Conservation (phyloP, 2,329 filamentous ascomycete genomes). For the Ophiostoma australiae region DNA sequence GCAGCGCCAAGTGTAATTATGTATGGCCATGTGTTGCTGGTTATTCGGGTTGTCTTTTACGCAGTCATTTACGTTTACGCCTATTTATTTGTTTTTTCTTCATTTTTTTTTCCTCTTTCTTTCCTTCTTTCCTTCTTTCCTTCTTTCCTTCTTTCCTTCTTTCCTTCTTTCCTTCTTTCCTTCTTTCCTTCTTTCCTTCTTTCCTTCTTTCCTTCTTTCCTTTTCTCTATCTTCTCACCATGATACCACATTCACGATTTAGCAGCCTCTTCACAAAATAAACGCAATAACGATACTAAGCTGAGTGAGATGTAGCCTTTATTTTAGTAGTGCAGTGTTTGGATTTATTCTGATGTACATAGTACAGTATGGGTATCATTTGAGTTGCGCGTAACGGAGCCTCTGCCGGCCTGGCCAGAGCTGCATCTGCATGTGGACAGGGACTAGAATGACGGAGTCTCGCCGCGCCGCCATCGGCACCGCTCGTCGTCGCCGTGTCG, state of each 20-base stretch:
- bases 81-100: background rate
- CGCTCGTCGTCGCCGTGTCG: background rate
- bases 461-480: background rate
- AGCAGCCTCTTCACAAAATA: background rate
- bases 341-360: no score
- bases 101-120: background rate
- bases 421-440: no score
- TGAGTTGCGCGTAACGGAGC: no score
- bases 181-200: no score
- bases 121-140: no score
- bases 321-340: no score
- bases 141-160: background rate
- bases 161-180: no score
- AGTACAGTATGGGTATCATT: no score
- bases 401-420: no score
- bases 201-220: no score
- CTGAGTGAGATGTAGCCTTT: no score
- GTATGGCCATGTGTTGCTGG: background rate
- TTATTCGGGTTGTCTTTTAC: background rate
- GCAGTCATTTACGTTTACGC: background rate
- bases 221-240: background rate
- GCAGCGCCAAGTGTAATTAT: background rate
- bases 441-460: background rate
- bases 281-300: no score
- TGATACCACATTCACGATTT: slow-evolving; percentile 1